Percentiles rank a stretch among this genome's conserved stretches.
phyloP scores from a whole-genome alignment of 2,329 filamentous ascomycete genomes.

The Talaromyces rugulosus region DNA sequence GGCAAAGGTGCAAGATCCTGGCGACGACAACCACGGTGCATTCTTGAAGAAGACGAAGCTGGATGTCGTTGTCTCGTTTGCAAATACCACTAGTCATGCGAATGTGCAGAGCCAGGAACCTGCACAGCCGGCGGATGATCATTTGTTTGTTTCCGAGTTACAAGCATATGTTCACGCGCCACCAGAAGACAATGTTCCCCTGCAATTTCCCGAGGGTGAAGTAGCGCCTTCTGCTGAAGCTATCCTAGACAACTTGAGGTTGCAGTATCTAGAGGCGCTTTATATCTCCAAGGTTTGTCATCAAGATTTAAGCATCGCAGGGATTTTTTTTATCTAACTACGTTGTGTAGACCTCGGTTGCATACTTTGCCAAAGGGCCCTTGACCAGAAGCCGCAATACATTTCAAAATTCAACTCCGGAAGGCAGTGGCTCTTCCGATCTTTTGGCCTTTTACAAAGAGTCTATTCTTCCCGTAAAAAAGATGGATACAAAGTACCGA shows the following conservation, averaged over 20 bases:
- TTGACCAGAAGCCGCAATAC: constrained; percentile 42
- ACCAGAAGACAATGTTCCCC: constrained; percentile 16
- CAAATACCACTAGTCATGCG: not conserved
- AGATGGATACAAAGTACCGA: constrained; percentile 45
- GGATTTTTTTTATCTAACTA: constrained; percentile 13
- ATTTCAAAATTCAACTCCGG: constrained; percentile 27
- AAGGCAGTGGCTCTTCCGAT: constrained; percentile 20
- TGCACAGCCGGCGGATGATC: not conserved
- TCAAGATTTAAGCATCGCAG: not conserved
- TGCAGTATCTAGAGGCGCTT: constrained; percentile 41
- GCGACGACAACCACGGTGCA: constrained; percentile 16
- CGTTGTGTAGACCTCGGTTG: constrained; percentile 39
- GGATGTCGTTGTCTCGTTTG: constrained; percentile 30
- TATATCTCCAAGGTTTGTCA: constrained; percentile 39
- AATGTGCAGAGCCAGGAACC: constrained; percentile 1
- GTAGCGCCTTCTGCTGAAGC: constrained; percentile 29
- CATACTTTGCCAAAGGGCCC: constrained; percentile 50
- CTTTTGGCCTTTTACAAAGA: constrained; percentile 39
- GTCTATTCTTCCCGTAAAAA: constrained; percentile 41
- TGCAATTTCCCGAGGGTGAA: constrained; percentile 14
- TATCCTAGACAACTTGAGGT: constrained; percentile 31
- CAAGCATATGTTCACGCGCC: constrained; percentile 7
- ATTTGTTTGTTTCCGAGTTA: not conserved
- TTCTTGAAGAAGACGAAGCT: constrained; percentile 21
- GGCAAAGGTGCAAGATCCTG: constrained; percentile 29